phyloP scores from a whole-genome alignment of 73 alveolate genomes.

The Paraurostyla sp. region DNA sequence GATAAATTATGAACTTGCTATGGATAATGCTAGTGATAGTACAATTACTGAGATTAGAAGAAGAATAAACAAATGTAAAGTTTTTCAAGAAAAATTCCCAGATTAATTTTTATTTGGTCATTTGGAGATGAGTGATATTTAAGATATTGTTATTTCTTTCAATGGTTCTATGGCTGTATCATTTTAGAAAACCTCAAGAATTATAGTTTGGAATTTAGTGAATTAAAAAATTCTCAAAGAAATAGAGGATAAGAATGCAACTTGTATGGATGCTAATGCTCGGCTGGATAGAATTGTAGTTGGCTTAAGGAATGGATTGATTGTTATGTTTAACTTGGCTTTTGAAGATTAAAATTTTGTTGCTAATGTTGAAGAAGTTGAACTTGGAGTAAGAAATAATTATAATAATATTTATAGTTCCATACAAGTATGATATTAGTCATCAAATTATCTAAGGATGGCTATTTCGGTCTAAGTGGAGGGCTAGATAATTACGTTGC shows the following conservation, averaged over 20 bases:
- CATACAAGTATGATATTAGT: constrained; percentile 52
- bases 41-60: background rate
- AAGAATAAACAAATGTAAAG: background rate
- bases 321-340: constrained; percentile 62
- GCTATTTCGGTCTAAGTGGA: constrained; percentile 69
- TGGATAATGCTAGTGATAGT: constrained; percentile 53
- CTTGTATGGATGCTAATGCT: constrained; percentile 64
- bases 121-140: constrained; percentile 56
- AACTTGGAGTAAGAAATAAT: constrained; percentile 48
- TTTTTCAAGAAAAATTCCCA: constrained; percentile 30
- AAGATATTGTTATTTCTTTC: constrained; percentile 48
- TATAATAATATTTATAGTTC: background rate
- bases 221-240: constrained; percentile 55
- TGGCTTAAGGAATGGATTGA: constrained; percentile 65
- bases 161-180: constrained; percentile 30
- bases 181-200: constrained; percentile 46
- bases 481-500: constrained; percentile 68
- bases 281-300: constrained; percentile 45
- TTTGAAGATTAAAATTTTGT: constrained; percentile 50
- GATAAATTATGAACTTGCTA: constrained; percentile 55
- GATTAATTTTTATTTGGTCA: constrained; percentile 54
- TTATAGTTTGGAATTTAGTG: constrained; percentile 59
- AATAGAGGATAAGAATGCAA: constrained; percentile 71
- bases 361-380: constrained; percentile 52
- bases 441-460: constrained; percentile 48